These are phyloP conservation scores for Piloderma croceum DNA, from an alignment of 768 basidiomycete species.

Conservation along the genomic window DNA sequence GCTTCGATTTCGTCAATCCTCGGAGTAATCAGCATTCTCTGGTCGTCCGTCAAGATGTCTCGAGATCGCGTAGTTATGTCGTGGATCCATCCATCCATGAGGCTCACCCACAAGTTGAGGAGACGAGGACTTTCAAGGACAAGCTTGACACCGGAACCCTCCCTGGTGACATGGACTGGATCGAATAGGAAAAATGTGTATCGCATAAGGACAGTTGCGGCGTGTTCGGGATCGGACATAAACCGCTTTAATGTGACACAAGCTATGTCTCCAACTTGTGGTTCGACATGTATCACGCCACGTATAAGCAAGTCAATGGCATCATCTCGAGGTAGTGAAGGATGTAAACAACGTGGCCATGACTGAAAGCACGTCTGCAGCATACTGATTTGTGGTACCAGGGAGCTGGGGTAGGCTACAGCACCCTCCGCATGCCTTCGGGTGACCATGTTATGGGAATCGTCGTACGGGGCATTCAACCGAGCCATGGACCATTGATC, in stretches of 20 bases:
- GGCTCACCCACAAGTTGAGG: conserved; percentile 64
- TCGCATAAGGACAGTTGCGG: conserved; percentile 52
- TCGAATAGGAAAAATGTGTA: conserved; percentile 74
- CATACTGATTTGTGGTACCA: conserved; percentile 59
- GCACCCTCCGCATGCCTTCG: conserved; percentile 61
- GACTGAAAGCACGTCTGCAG: conserved; percentile 75
- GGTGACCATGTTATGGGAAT: conserved; percentile 60
- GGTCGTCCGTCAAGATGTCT: conserved; percentile 35
- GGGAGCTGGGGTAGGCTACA: conserved; percentile 61
- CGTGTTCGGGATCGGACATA: conserved; percentile 53
- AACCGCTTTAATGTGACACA: conserved; percentile 65
- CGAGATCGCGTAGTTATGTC: conserved; percentile 37
- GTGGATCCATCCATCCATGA: conserved; percentile 67
- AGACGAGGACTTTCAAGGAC: conserved; percentile 63
- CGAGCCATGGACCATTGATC: conserved; percentile 72
- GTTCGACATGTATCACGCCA: conserved; percentile 83
- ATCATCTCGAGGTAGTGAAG: conserved; percentile 47
- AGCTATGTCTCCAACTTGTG: conserved; percentile 63
- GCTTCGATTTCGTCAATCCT: conserved; percentile 62
- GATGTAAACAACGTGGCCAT: conserved; percentile 76
- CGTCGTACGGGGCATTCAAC: conserved; percentile 56
- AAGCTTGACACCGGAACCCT: conserved; percentile 57
- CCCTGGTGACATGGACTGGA: conserved; percentile 54
- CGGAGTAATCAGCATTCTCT: conserved; percentile 36
- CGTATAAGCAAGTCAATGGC: conserved; percentile 75